Conservation (phyloP, 345 rosid species). For the Gossypium raimondii region DNA sequence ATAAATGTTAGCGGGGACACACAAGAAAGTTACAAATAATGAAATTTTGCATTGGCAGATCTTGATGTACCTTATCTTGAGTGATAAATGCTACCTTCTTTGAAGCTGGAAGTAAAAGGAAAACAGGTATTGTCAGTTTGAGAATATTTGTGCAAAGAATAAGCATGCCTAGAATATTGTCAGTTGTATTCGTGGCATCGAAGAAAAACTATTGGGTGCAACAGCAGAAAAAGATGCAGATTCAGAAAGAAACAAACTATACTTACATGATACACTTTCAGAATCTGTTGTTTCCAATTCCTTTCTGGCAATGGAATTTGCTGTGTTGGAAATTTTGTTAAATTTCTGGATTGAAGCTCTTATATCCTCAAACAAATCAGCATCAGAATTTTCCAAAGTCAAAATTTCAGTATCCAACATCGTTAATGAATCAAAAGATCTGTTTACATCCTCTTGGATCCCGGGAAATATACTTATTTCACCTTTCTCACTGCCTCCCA, state of each 20-base stretch:
- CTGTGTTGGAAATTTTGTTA: constrained; percentile 25
- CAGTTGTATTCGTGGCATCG: too few relatives aligned
- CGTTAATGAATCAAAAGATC: constrained; percentile 72
- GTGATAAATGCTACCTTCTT: constrained; percentile 33
- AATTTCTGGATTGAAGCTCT: constrained; percentile 77
- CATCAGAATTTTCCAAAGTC: constrained; percentile 42
- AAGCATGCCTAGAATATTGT: neutral
- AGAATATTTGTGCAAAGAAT: neutral
- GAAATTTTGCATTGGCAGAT: constrained; percentile 13
- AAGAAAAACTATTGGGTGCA: neutral
- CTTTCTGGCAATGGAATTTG: constrained; percentile 28
- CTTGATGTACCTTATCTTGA: constrained; percentile 47
- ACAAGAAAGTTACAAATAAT: constrained; percentile 7
- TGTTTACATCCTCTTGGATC: constrained; percentile 62
- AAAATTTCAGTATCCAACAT: constrained; percentile 65
- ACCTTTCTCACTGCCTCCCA: constrained; percentile 41
- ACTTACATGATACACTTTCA: constrained; percentile 45
- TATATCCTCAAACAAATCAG: constrained; percentile 62
- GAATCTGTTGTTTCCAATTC: constrained; percentile 26
- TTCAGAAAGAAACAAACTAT: constrained; percentile 6
- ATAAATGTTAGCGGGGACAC: constrained; percentile 17
- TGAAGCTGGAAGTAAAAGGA: constrained; percentile 10
- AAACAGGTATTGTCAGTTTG: constrained; percentile 1
- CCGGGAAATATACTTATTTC: constrained; percentile 38
- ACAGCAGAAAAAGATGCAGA: neutral